Base-by-base conservation (phyloP, 2,329 filamentous ascomycete genomes). In the Botrytis fabae region DNA sequence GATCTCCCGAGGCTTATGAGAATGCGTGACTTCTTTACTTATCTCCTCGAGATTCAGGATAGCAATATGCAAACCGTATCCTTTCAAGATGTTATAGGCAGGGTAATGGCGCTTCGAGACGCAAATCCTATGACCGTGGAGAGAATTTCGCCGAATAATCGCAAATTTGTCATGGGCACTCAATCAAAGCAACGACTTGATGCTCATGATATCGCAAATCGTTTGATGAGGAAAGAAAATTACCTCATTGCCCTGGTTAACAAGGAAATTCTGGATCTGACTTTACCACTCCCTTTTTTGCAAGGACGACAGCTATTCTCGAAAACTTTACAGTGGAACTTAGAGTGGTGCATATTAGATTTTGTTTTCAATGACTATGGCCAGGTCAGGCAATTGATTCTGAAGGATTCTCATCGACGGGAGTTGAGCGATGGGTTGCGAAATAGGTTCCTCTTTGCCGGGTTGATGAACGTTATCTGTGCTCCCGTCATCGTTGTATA, bases 221-320 rank as follows among this genome's bases (percentile, higher is more conserved):
- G 96, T 46, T 84, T 99, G 63, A 98, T 99, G 96, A 91, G 96
- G 74, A 92, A 93, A 80, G 95, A 98, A 75, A 99, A 99, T 80
- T 99, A 98, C 79, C 88, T 98, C 75, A 98, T 99, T 78, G 96
- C 96, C 7, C 86, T 99, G 79, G 94, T 98, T 84, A 99, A 99
- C 85, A 98, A 99, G 82, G 96, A 98, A 75, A 89, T 98, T 54
- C 83, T 99, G 60, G 91, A 99, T 80, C 85, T 98, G 63, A 94
- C 93, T 0, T 87, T 98, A 4, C 93, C 94, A 2, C 83, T 99
- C 2, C 96, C 96, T 0, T 95, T 98, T 75, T 79, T 98, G 2
- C 88, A 91, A 57, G 90, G 90, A 61, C 89, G 92, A 35, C 93
- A 95, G 76, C 86, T 97, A 70, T 95, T 98, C 79, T 98, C 96